Conservation (phyloP, 768 basidiomycete genomes). For the Floccularia luteovirens region DNA sequence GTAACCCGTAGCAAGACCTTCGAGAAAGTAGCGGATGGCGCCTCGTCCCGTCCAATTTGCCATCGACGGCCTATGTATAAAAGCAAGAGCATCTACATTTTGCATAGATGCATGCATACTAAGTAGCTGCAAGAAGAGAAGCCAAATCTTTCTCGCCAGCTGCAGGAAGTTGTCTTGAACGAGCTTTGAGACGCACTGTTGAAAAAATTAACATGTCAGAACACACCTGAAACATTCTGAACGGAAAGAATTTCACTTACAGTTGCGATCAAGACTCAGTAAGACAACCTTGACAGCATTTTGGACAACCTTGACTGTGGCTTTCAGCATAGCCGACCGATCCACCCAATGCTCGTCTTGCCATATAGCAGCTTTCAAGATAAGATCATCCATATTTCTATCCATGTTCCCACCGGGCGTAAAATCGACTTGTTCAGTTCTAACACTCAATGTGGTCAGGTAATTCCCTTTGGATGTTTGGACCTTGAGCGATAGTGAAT, state of each 20-base stretch:
- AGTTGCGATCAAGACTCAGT: constrained; percentile 86
- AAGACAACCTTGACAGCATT: constrained; percentile 77
- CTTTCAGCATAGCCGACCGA: constrained; percentile 64
- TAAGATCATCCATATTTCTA: constrained; percentile 90
- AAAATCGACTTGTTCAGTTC: constrained; percentile 81
- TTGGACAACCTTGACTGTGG: constrained; percentile 26
- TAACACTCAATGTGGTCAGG: constrained; percentile 70
- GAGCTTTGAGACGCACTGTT: constrained; percentile 84
- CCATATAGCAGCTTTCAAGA: constrained; percentile 89
- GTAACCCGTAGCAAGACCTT: too few relatives aligned
- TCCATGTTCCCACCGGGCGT: constrained; percentile 31
- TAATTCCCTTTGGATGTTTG: constrained; percentile 96
- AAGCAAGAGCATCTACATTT: too few relatives aligned
- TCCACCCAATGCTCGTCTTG: constrained; percentile 91
- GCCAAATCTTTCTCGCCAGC: constrained; percentile 85
- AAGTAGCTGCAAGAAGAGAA: too few relatives aligned
- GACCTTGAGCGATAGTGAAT: constrained; percentile 77
- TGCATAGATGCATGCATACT: too few relatives aligned
- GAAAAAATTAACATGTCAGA: constrained; percentile 9
- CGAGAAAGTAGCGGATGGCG: too few relatives aligned
- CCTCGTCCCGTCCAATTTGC: too few relatives aligned
- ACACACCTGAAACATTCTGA: constrained; percentile 5
- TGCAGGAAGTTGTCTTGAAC: constrained; percentile 77
- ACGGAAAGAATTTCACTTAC: constrained; percentile 36
- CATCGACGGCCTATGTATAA: too few relatives aligned